Base-by-base conservation (phyloP, 2,329 filamentous ascomycete species). In the Chalaropsis ovoidea region DNA sequence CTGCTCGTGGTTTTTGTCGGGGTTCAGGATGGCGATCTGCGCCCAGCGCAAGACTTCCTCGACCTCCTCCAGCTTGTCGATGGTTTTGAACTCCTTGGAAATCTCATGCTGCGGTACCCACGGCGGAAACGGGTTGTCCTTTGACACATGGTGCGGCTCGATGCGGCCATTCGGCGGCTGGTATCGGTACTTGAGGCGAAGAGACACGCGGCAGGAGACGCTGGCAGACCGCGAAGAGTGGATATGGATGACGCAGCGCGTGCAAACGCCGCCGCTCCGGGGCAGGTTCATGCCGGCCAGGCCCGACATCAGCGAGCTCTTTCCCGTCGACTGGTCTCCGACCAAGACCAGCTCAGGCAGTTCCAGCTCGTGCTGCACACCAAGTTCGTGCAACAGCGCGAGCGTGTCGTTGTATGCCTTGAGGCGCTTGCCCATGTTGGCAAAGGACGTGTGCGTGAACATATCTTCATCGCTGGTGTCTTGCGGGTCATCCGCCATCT, bases 311-410 rank as follows among this genome's bases (percentile, higher is more conserved):
- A 82, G 71, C 35, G 77, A 90, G 0, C 86, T 90, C 72, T 96
- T 96, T 0, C 91, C 92, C 0, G 90, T 87, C 0, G 84, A 89
- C 71, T 96, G 91, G 61, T 95, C 90, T 0, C 91, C 91, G 0
- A 95, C 84, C 0, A 95, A 82, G 5, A 93, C 88, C 10, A 95
- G 84, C 70, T 90, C 89, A 0, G 91, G 90, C 0, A 95, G 77
- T 0, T 83, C 82, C 0, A 90, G 82, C 3, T 85, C 82, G 19
- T 88, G 83, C 62, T 88, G 85, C 0, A 95, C 85, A 0, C 88
- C 89, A 0, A 93, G 80, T 5, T 85, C 80, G 62, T 89, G 84
- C 0, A 96, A 80, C 61, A 87, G 82, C 2, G 82, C 83, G 0
- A 90, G 80, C 0, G 83, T 82, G 60, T 87, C 79, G 1, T 90